Percentiles rank a stretch among this genome's conserved stretches.
Conservation (phyloP, 2,329 filamentous ascomycete species). For the Hawksworthiomyces lignivorus region DNA sequence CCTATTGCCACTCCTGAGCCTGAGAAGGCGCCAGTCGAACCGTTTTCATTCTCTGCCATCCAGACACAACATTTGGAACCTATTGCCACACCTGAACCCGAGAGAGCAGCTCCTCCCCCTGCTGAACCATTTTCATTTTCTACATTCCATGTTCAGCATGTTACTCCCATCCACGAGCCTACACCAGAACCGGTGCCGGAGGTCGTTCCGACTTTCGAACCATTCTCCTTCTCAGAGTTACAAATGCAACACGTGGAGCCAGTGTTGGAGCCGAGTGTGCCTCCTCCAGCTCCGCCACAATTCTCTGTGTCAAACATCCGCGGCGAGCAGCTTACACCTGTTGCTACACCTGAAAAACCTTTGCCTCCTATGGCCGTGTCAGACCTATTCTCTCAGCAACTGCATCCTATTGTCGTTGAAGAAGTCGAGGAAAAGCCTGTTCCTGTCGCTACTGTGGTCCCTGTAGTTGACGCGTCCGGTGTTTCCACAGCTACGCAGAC, state of each 20-base stretch:
- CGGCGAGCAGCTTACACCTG: slow-evolving; percentile 24
- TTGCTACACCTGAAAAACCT: slow-evolving; percentile 12
- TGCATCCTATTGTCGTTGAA: slow-evolving; percentile 6
- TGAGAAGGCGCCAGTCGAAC: slow-evolving; percentile 1
- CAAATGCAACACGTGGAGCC: slow-evolving; percentile 18
- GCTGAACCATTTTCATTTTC: slow-evolving; percentile 11
- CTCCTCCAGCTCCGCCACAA: slow-evolving; percentile 16
- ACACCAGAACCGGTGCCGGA: slow-evolving; percentile 17
- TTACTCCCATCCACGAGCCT: slow-evolving; percentile 10
- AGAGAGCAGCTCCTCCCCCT: slow-evolving; percentile 4
- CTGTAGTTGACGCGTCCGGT: too few relatives aligned
- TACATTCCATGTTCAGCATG: slow-evolving; percentile 10
- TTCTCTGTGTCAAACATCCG: slow-evolving; percentile 31
- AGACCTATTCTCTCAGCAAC: slow-evolving; percentile 7
- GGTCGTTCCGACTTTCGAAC: slow-evolving; percentile 11
- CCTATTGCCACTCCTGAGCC: slow-evolving; percentile 1
- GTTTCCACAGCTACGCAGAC: slow-evolving; percentile 11
- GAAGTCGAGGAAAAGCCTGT: slow-evolving; percentile 4
- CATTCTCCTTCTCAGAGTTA: slow-evolving; percentile 27
- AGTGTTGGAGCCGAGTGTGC: slow-evolving; percentile 22
- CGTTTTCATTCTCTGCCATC: slow-evolving; percentile 30
- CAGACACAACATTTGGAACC: slow-evolving; percentile 38
- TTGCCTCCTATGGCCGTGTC: slow-evolving; percentile 13
- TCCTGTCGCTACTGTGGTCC: not conserved
- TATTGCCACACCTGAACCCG: slow-evolving; percentile 26